phyloP scores from a whole-genome alignment of 2,329 filamentous ascomycete genomes.

The Mycosphaerella sp. region DNA sequence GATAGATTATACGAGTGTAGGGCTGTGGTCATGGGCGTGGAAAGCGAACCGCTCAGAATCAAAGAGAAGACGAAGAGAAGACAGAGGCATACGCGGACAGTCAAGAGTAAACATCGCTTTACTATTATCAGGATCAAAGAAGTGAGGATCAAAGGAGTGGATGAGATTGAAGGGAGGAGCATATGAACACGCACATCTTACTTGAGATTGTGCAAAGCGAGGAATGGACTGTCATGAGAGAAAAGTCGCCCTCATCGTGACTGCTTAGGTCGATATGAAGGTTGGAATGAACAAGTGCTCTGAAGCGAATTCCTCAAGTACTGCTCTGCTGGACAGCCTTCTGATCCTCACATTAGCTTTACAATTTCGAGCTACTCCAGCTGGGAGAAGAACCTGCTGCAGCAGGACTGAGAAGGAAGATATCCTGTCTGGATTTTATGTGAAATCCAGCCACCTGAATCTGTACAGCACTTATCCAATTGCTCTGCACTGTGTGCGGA shows the following conservation, averaged over 20 bases:
- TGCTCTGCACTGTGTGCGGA: too few species aligned
- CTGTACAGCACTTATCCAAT: too few species aligned
- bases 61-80: slow-evolving; percentile 59
- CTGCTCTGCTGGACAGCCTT: too few species aligned
- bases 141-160: slow-evolving; percentile 58
- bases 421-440: too few species aligned
- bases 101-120: slow-evolving; percentile 84
- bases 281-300: too few species aligned
- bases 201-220: not conserved
- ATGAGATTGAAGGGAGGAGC: slow-evolving; percentile 43
- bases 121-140: slow-evolving; percentile 82
- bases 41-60: slow-evolving; percentile 57
- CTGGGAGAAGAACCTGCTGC: too few species aligned
- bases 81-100: slow-evolving; percentile 59
- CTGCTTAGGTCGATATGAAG: too few species aligned
- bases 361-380: too few species aligned
- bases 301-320: too few species aligned
- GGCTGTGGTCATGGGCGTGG: slow-evolving; percentile 75
- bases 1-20: slow-evolving; percentile 78
- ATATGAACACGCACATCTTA: not conserved
- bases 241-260: not conserved
- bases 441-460: too few species aligned
- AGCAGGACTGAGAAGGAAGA: too few species aligned
- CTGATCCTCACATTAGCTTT: too few species aligned
- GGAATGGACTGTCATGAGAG: not conserved